Base-by-base conservation (phyloP, 192 early-diverging fungal species). In the Backusella psychrophila region DNA sequence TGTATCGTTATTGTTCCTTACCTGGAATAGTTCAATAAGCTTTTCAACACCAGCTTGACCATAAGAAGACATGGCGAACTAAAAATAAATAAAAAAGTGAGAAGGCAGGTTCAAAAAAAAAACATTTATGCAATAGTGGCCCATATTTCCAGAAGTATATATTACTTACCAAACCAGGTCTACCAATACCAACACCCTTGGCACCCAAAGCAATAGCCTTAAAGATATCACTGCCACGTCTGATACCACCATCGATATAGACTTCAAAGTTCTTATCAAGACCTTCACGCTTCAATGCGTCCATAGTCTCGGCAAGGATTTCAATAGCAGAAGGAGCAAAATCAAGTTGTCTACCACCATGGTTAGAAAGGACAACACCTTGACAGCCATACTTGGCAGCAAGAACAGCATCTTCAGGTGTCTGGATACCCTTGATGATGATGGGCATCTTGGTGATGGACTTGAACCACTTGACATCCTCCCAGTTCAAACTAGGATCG, bases 161-260 rank as follows among this genome's bases (percentile, higher is more conserved):
- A 75, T 3, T 36, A 71, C 77, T 81, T 83, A 85, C 84, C 44
- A 88, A 78, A 8, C 86, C 85, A 33, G 94, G 91, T 82, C 95
- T 75, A 69, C 97, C 94, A 83, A 96, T 76, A 72, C 96, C 96
- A 77, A 97, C 90, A 80, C 93, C 97, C 49, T 89, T 90, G 1
- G 98, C 98, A 12, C 98, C 98, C 9, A 99, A 81, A 6, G 97
- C 97, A 73, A 99, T 85, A 2, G 96, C 96, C 87, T 98, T 99
- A 86, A 98, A 90, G 23, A 99, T 91, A 84, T 99, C 98, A 15
- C 94, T 87, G 23, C 95, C 98, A 34, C 93, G 86, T 39, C 97
- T 89, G 33, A 99, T 82, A 33, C 98, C 98, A 38, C 98, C 97
- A 82, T 99, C 98, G 23, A 99, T 75, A 77, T 92, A 98, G 14